Percentiles rank a stretch among this genome's conserved stretches.
Conservation (phyloP, 2,329 filamentous ascomycete species). For the Aspergillus phoenicis region DNA sequence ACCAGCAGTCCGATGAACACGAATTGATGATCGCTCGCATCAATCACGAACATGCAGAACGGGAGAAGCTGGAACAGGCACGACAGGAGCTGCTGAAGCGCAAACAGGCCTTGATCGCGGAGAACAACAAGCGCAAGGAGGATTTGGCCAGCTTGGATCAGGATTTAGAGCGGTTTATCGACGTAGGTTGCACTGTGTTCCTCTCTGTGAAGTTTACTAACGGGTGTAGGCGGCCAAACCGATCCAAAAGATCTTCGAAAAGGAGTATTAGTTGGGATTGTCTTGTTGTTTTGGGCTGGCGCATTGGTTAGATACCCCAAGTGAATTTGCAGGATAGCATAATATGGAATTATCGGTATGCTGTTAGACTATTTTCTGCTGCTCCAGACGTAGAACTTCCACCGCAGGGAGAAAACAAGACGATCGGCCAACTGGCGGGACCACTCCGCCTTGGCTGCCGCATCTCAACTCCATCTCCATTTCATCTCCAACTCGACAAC, state of each 20-base stretch:
- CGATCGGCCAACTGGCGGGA: constrained; percentile 1
- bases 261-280: constrained; percentile 55
- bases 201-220: constrained; percentile 18
- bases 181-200: constrained; percentile 57
- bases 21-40: constrained; percentile 87
- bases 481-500: constrained; percentile 15
- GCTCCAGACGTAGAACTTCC: no score
- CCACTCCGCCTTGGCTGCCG: constrained; percentile 8
- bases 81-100: constrained; percentile 74
- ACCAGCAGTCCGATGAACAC: constrained; percentile 71
- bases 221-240: constrained; percentile 73
- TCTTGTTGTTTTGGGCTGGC: constrained; percentile 17
- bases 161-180: constrained; percentile 91
- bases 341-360: not conserved
- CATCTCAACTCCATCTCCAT: constrained; percentile 21
- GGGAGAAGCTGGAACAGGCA: constrained; percentile 82
- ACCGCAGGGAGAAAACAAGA: no score
- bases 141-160: constrained; percentile 88
- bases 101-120: constrained; percentile 69
- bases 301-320: constrained; percentile 22
- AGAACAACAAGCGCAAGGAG: constrained; percentile 91
- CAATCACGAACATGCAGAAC: constrained; percentile 82
- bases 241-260: constrained; percentile 83
- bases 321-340: constrained; percentile 5
- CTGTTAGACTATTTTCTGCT: no score